These are phyloP conservation scores for Breynia disticha DNA, from an alignment of 441 rosid genomes.

Conservation along the genomic window DNA sequence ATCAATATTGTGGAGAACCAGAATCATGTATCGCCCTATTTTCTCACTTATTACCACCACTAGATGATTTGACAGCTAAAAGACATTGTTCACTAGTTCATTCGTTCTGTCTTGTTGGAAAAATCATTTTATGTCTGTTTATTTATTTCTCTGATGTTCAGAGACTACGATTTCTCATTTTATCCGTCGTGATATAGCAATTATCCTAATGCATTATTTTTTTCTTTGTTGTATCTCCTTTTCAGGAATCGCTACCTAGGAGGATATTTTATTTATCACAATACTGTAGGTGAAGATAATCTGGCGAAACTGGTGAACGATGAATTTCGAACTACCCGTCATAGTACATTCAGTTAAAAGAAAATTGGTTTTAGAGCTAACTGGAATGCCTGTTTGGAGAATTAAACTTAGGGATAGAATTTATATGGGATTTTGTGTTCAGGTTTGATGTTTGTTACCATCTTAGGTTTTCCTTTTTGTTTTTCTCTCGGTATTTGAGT, in stretches of 20 bases:
- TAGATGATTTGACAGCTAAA: neutral
- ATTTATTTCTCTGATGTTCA: no score
- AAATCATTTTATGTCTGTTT: no score
- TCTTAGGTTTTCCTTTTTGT: constrained; percentile 10
- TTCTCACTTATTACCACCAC: no score
- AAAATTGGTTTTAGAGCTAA: constrained; percentile 58
- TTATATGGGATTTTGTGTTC: constrained; percentile 54
- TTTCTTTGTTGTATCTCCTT: constrained; percentile 3
- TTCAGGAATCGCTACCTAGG: constrained; percentile 88
- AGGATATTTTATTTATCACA: constrained; percentile 42
- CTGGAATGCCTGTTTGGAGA: constrained; percentile 44
- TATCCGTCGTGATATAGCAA: neutral
- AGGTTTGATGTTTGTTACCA: constrained; percentile 47
- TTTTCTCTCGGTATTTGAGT: neutral
- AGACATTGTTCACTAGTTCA: neutral
- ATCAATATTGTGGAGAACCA: no score
- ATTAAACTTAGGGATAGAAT: constrained; percentile 37
- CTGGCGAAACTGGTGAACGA: constrained; percentile 47
- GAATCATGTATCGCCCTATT: no score
- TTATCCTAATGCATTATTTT: constrained; percentile 4
- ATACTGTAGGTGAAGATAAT: constrained; percentile 47
- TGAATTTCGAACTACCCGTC: constrained; percentile 31
- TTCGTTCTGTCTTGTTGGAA: no score
- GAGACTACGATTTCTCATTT: neutral
- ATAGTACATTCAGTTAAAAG: constrained; percentile 36